phyloP scores from a whole-genome alignment of 2,329 filamentous ascomycete genomes.

The Ophiocordyceps australis region DNA sequence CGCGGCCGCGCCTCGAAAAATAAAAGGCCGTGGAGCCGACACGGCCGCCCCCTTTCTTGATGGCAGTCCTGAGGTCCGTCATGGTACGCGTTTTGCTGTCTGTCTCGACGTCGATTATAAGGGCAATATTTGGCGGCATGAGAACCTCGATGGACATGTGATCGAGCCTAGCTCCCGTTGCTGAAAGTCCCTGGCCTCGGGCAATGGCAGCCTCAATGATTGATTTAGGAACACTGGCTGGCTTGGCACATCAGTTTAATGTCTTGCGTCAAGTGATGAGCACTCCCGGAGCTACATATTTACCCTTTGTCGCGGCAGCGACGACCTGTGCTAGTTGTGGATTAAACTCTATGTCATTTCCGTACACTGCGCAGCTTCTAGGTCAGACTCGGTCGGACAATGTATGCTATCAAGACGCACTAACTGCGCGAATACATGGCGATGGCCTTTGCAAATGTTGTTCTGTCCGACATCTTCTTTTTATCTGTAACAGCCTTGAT shows the following conservation, averaged over 20 bases:
- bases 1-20: conserved; percentile 64
- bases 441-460: conserved; percentile 52
- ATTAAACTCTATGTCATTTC: conserved; percentile 56
- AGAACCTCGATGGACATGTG: conserved; percentile 63
- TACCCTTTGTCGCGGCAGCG: conserved; percentile 60
- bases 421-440: conserved; percentile 56
- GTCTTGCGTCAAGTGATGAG: neutral
- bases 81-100: conserved; percentile 61
- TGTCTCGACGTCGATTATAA: conserved; percentile 73
- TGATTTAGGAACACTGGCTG: conserved; percentile 61
- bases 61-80: conserved; percentile 49
- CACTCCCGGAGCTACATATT: neutral
- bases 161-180: conserved; percentile 61
- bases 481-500: conserved; percentile 79
- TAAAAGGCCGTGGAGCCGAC: conserved; percentile 63
- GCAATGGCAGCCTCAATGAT: conserved; percentile 75
- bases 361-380: conserved; percentile 39
- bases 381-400: conserved; percentile 1
- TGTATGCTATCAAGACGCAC: neutral
- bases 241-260: no score
- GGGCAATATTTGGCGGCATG: conserved; percentile 54
- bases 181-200: conserved; percentile 69
- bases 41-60: conserved; percentile 55
- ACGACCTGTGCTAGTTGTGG: conserved; percentile 58
- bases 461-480: conserved; percentile 57